These are phyloP conservation scores for Populus nigra DNA, from an alignment of 345 rosid species.

Conservation along the genomic window DNA sequence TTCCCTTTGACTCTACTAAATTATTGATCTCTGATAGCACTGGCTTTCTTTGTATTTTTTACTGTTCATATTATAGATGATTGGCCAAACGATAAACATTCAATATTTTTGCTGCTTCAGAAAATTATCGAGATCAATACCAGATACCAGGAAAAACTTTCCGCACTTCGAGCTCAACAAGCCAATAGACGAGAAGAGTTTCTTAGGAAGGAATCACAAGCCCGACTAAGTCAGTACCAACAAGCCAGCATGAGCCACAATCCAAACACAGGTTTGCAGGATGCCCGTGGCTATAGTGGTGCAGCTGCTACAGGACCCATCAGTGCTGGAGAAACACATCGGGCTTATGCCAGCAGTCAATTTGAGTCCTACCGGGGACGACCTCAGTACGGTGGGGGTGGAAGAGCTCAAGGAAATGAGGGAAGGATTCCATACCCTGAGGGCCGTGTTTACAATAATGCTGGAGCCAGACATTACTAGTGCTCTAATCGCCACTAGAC, in stretches of 20 bases:
- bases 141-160: slow-evolving; percentile 21
- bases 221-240: slow-evolving; percentile 16
- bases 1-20: not conserved
- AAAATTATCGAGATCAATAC: slow-evolving; percentile 20
- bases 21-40: not conserved
- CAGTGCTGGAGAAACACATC: not conserved
- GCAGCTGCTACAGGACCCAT: slow-evolving; percentile 6
- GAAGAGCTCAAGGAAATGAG: slow-evolving; percentile 10
- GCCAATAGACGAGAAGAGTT: slow-evolving; percentile 18
- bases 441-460: slow-evolving; percentile 20
- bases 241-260: slow-evolving; percentile 13
- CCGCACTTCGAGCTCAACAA: slow-evolving; percentile 10
- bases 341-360: slow-evolving; percentile 8
- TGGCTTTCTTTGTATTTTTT: not conserved
- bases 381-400: slow-evolving; percentile 11
- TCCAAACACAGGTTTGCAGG: slow-evolving; percentile 3
- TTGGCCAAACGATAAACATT: not conserved
- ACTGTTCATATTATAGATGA: not conserved
- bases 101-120: slow-evolving; percentile 5
- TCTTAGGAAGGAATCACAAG: slow-evolving; percentile 18
- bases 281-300: slow-evolving; percentile 13
- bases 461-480: slow-evolving; percentile 7
- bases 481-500: not conserved
- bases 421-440: slow-evolving; percentile 20
- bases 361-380: slow-evolving; percentile 9